A percentile compares a stretch with the other conserved stretches of the same genome.
These are phyloP conservation scores for Candida suzukii DNA, from an alignment of 805 yeast genomes.

Conservation along the genomic window DNA sequence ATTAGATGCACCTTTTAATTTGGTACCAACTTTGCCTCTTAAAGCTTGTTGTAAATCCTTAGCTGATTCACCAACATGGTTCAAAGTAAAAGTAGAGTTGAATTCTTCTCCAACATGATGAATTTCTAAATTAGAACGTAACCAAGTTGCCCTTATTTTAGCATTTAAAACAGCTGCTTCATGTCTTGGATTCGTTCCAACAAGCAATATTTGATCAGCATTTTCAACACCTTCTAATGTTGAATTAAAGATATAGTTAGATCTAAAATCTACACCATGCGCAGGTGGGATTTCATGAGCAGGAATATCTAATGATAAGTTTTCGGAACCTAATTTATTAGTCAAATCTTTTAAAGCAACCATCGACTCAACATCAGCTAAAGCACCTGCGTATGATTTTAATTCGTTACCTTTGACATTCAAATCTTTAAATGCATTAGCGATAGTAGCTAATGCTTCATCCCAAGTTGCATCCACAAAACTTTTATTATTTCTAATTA, in stretches of 20 bases:
- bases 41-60: slow-evolving; percentile 54
- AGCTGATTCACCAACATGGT: slow-evolving; percentile 56
- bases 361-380: slow-evolving; percentile 75
- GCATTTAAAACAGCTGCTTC: slow-evolving; percentile 87
- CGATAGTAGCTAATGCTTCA: slow-evolving; percentile 67
- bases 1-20: slow-evolving; percentile 54
- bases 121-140: slow-evolving; percentile 58
- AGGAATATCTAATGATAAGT: slow-evolving; percentile 64
- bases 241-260: slow-evolving; percentile 76
- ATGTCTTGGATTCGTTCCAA: slow-evolving; percentile 84
- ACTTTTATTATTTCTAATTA: slow-evolving; percentile 60
- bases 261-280: slow-evolving; percentile 67
- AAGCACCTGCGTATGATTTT: slow-evolving; percentile 77
- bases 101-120: slow-evolving; percentile 70
- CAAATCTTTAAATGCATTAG: slow-evolving; percentile 49
- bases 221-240: slow-evolving; percentile 73
- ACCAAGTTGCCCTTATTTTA: slow-evolving; percentile 77
- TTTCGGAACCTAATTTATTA: slow-evolving; percentile 74
- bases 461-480: slow-evolving; percentile 83
- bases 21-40: slow-evolving; percentile 61
- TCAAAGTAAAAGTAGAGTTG: slow-evolving; percentile 66
- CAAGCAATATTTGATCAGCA: slow-evolving; percentile 72
- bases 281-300: slow-evolving; percentile 50
- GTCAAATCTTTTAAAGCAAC: slow-evolving; percentile 76
- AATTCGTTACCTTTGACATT: slow-evolving; percentile 62